phyloP scores from a whole-genome alignment of 1,284 basidiomycete species.

The Cryptococcus jaspeensis region DNA sequence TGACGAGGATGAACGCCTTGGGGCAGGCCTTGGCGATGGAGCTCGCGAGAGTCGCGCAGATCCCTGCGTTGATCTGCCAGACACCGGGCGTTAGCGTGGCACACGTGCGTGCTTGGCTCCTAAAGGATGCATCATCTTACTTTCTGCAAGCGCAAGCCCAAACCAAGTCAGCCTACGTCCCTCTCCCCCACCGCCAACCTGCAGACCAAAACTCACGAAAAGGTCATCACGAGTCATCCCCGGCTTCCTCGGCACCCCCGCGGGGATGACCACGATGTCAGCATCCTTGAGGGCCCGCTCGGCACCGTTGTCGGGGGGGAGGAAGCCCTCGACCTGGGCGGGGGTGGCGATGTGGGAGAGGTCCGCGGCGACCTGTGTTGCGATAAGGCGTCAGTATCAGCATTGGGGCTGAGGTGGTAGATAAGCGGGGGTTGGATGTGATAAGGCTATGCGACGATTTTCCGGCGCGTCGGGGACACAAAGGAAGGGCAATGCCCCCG shows the following conservation, averaged over 20 bases:
- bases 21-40: slow-evolving; percentile 84
- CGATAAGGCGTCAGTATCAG: not conserved
- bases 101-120: too few relatives aligned
- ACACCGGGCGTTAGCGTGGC: not conserved
- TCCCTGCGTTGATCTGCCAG: slow-evolving; percentile 50
- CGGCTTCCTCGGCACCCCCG: slow-evolving; percentile 93
- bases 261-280: slow-evolving; percentile 89
- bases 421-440: too few relatives aligned
- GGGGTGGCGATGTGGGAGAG: slow-evolving; percentile 90
- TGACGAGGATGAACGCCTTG: slow-evolving; percentile 88
- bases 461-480: not conserved
- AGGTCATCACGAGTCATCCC: slow-evolving; percentile 84
- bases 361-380: slow-evolving; percentile 72
- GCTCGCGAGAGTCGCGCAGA: slow-evolving; percentile 91
- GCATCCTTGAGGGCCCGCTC: slow-evolving; percentile 48
- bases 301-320: slow-evolving; percentile 50
- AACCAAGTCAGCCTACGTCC: not conserved
- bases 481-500: not conserved
- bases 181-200: too few relatives aligned
- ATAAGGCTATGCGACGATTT: too few relatives aligned
- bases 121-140: slow-evolving; percentile 18
- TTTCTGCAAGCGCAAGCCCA: slow-evolving; percentile 20
- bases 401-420: too few relatives aligned
- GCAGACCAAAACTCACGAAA: slow-evolving; percentile 86
- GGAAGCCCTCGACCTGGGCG: slow-evolving; percentile 66